These are phyloP conservation scores for Metschnikowia kunwiensis DNA, from an alignment of 805 yeast genomes.

Conservation along the genomic window DNA sequence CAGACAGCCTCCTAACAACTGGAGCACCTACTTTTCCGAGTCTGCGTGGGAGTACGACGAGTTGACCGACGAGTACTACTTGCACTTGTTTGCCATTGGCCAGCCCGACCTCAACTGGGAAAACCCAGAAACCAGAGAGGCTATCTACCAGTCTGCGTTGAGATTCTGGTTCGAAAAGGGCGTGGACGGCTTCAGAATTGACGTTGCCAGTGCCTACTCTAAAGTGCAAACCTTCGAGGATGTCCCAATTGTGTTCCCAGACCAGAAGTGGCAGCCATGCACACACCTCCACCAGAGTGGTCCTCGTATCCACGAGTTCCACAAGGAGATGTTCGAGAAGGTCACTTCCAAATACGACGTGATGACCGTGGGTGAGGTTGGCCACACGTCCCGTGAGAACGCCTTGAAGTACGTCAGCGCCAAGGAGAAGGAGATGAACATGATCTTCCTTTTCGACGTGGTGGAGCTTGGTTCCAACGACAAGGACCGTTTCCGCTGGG, in stretches of 20 bases:
- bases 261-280: slow-evolving; percentile 40
- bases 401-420: slow-evolving; percentile 44
- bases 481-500: slow-evolving; percentile 33
- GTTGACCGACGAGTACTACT: slow-evolving; percentile 51
- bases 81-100: slow-evolving; percentile 48
- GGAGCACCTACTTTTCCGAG: slow-evolving; percentile 52
- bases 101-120: slow-evolving; percentile 69
- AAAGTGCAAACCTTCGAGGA: slow-evolving; percentile 46
- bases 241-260: slow-evolving; percentile 46
- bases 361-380: slow-evolving; percentile 59
- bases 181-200: slow-evolving; percentile 58
- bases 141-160: slow-evolving; percentile 47
- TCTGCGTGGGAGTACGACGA: slow-evolving; percentile 59
- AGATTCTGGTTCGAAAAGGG: slow-evolving; percentile 56
- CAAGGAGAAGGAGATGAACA: slow-evolving; percentile 37
- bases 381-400: slow-evolving; percentile 40
- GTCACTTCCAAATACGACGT: slow-evolving; percentile 46
- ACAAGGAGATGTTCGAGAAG: slow-evolving; percentile 44
- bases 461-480: slow-evolving; percentile 38
- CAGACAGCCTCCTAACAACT: slow-evolving; percentile 55
- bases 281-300: slow-evolving; percentile 38
- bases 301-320: slow-evolving; percentile 57
- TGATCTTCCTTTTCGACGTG: slow-evolving; percentile 38
- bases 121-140: slow-evolving; percentile 37
- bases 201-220: slow-evolving; percentile 52